Base-by-base conservation (phyloP, 2,329 filamentous ascomycete species). In the Cladosporium sp. region DNA sequence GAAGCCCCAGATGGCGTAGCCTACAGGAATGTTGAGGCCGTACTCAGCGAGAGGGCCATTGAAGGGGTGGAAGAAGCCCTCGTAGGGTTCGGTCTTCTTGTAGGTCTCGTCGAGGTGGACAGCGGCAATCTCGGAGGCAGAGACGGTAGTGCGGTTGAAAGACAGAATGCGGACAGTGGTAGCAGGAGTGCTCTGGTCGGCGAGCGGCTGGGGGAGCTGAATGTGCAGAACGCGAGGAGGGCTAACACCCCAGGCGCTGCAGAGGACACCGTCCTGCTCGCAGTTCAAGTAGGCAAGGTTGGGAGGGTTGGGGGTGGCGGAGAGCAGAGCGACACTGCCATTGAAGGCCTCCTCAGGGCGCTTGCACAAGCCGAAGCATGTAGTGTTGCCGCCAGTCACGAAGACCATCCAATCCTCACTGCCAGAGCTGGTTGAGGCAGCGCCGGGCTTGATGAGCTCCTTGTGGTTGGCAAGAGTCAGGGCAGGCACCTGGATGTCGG, bases 371-470 rank as follows among this genome's bases (percentile, higher is more conserved):
- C 90, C 91, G 75, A 85, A 89, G 81, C 91, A 94, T 35, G 91
- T 92, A 81, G 88, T 89, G 83, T 93, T 93, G 71, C 89, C 83
- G 65, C 91, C 91, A 11, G 88, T 91, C 70, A 92, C 80, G 70
- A 91, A 83, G 67, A 94, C 81, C 83, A 90, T 88, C 89, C 89
- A 93, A 79, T 92, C 89, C 78, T 90, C 89, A 5, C 90, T 89
- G 8, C 80, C 83, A 12, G 85, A 76, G 62, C 74, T 85, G 68
- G 85, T 84, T 31, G 79, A 85, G 10, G 86, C 78, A 67, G 86
- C 81, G 66, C 90, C 86, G 33, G 87, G 85, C 60, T 81, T 88
- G 67, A 94, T 81, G 2, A 88, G 86, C 29, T 89, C 79, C 77
- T 88, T 86, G 89, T 90, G 92, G 83, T 89, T 90, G 69, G 88